phyloP scores from a whole-genome alignment of 2,329 filamentous ascomycete species.

The Aspergillus pseudoviridinutans region DNA sequence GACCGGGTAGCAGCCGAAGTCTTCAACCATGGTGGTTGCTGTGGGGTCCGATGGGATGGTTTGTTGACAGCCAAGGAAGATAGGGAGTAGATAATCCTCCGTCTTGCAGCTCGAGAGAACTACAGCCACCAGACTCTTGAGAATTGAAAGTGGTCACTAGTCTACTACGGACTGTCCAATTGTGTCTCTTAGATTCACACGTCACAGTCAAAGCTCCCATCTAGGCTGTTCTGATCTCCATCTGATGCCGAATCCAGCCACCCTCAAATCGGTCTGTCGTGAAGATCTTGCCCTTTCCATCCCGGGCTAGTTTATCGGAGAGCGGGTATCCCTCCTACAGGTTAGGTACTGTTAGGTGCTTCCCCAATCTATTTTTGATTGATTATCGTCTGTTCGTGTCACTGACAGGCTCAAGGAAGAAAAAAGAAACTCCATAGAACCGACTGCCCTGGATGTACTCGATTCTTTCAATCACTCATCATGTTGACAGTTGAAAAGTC shows the following conservation, averaged over 20 bases:
- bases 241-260: background rate
- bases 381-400: slow-evolving; percentile 2
- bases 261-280: slow-evolving; percentile 1
- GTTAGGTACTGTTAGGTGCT: background rate
- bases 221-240: background rate
- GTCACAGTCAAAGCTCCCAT: background rate
- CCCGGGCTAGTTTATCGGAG: slow-evolving; percentile 5
- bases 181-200: background rate
- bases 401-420: background rate
- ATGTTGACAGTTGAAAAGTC: slow-evolving; percentile 56
- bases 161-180: background rate
- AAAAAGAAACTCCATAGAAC: background rate
- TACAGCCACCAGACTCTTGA: background rate
- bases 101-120: background rate
- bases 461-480: slow-evolving; percentile 17
- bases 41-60: slow-evolving; percentile 15
- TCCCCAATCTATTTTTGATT: slow-evolving; percentile 1
- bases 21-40: slow-evolving; percentile 17
- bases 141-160: background rate
- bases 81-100: background rate
- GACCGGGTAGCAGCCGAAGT: background rate
- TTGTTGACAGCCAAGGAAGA: slow-evolving; percentile 17
- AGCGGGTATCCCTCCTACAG: background rate
- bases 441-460: slow-evolving; percentile 29
- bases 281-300: slow-evolving; percentile 19